Conservation (phyloP, 768 basidiomycete genomes). For the Cubamyces sp. region DNA sequence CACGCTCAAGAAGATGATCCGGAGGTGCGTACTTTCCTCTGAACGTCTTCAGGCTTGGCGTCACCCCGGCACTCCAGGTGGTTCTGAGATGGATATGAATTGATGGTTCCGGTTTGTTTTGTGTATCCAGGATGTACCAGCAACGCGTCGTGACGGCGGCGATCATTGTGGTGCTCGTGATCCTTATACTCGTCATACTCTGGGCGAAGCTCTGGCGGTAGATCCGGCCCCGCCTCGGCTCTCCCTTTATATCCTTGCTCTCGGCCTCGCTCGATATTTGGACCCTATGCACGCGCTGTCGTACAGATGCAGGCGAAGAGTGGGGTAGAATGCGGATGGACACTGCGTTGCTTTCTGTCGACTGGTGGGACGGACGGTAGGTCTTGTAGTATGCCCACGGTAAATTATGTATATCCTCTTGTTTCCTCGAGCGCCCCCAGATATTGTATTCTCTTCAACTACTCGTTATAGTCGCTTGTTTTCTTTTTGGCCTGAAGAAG, state of each 20-base stretch:
- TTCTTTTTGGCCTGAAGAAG: not conserved
- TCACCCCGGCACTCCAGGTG: conserved; percentile 29
- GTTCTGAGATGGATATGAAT: conserved; percentile 16
- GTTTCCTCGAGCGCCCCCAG: not conserved
- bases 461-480: not conserved
- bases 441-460: not conserved
- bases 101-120: not conserved
- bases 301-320: not conserved
- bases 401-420: conserved; percentile 20
- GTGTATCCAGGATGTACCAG: conserved; percentile 85
- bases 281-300: not conserved
- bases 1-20: conserved; percentile 94
- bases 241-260: not conserved
- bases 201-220: conserved; percentile 73
- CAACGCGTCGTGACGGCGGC: conserved; percentile 86
- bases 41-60: conserved; percentile 17
- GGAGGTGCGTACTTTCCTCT: conserved; percentile 62
- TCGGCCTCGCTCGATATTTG: too few relatives aligned
- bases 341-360: not conserved
- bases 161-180: conserved; percentile 82
- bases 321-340: not conserved
- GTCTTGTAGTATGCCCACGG: not conserved
- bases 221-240: not conserved
- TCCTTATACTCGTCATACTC: conserved; percentile 80
- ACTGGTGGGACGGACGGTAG: not conserved